These are phyloP conservation scores for Hericium erinaceus DNA, from an alignment of 768 basidiomycete genomes.

Conservation along the genomic window DNA sequence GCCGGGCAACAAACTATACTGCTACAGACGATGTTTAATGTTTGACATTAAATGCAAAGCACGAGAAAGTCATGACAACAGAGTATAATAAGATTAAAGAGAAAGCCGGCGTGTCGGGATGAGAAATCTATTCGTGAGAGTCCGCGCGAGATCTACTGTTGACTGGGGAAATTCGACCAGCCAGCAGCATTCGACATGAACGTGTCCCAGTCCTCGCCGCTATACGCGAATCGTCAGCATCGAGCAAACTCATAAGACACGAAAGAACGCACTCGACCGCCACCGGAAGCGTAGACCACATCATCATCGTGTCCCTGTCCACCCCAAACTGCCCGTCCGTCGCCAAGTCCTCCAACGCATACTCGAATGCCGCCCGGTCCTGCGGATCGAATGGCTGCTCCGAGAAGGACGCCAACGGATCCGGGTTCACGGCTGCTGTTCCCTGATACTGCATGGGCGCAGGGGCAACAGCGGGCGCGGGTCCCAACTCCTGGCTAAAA, in stretches of 20 bases:
- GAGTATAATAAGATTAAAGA: no score
- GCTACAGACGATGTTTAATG: no score
- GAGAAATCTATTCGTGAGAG: no score
- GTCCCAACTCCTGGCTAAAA: no score
- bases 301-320: conserved; percentile 13
- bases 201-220: conserved; percentile 13
- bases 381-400: conserved; percentile 1
- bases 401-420: background rate
- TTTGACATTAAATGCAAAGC: no score
- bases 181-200: conserved; percentile 12
- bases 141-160: no score
- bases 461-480: no score
- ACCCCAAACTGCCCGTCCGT: conserved; percentile 14
- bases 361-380: conserved; percentile 4
- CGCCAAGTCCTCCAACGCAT: conserved; percentile 1
- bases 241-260: background rate
- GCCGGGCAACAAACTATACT: no score
- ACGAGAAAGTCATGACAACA: no score
- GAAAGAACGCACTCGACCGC: conserved; percentile 8
- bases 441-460: no score
- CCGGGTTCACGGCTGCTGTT: no score
- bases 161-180: background rate
- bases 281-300: conserved; percentile 14
- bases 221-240: background rate
- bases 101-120: no score